A percentile compares a stretch with the other conserved stretches of the same genome.
Evolutionary conservation across 2,329 filamentous ascomycete species (phyloP).

Genomic region (Triangularia setosa): DNA sequence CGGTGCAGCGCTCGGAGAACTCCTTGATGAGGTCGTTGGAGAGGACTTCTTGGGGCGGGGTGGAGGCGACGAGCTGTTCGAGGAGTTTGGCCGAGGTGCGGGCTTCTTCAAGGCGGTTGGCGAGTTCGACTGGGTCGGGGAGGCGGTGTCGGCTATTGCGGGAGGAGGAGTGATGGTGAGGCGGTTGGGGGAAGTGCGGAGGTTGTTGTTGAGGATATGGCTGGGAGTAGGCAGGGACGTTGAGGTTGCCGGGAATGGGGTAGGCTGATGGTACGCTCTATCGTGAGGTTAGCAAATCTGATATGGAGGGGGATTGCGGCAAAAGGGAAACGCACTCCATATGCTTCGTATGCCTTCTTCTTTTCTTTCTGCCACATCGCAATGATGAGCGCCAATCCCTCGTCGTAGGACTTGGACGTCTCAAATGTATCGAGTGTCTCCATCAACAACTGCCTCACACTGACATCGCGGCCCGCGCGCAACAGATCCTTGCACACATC

Average conservation of each 20-base stretch:
- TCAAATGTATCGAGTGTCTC: constrained; percentile 82
- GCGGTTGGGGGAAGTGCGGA: constrained; percentile 33
- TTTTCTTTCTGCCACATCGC: constrained; percentile 92
- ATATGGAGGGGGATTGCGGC: background rate
- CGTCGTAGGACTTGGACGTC: constrained; percentile 66
- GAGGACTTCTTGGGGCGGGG: constrained; percentile 69
- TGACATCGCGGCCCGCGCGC: constrained; percentile 64
- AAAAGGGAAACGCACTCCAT: constrained; percentile 40
- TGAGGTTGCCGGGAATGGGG: constrained; percentile 35
- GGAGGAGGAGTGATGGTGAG: constrained; percentile 56
- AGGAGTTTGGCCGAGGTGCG: constrained; percentile 86
- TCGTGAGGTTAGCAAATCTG: constrained; percentile 4
- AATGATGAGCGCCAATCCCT: constrained; percentile 65
- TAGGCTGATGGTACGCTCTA: constrained; percentile 26
- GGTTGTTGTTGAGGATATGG: constrained; percentile 34
- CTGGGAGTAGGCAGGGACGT: constrained; percentile 37
- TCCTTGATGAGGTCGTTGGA: constrained; percentile 87
- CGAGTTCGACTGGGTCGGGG: constrained; percentile 72
- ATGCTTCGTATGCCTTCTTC: constrained; percentile 54
- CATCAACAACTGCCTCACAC: constrained; percentile 78
- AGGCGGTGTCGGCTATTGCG: constrained; percentile 45
- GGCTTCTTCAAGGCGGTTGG: constrained; percentile 82
- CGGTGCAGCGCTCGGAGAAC: constrained; percentile 81
- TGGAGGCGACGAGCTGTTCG: constrained; percentile 86
- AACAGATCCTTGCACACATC: constrained; percentile 72